Evolutionary conservation across 176 grass and related monocot species (phyloP).

Genomic region (Phyllostachys edulis): DNA sequence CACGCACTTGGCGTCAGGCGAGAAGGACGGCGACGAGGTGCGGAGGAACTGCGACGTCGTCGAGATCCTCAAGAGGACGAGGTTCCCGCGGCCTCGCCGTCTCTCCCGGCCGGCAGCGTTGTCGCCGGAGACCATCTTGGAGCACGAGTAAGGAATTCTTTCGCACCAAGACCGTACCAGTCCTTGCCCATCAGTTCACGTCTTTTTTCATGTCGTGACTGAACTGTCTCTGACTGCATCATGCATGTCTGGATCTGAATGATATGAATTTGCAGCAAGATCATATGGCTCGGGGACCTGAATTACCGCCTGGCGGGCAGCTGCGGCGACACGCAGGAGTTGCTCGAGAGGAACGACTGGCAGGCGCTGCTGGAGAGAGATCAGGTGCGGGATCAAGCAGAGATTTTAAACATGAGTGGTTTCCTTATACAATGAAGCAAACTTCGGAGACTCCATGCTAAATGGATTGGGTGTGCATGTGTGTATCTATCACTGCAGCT

Average conservation of each 20-base stretch:
- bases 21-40: conserved; percentile 85
- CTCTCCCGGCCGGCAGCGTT: background rate
- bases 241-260: background rate
- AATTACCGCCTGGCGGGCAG: conserved; percentile 63
- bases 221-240: background rate
- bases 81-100: conserved; percentile 38
- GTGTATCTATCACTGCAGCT: conserved; percentile 37
- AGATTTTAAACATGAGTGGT: background rate
- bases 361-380: conserved; percentile 60
- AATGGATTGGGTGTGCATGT: background rate
- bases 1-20: conserved; percentile 87
- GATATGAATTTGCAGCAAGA: conserved; percentile 48
- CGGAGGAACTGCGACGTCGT: conserved; percentile 70
- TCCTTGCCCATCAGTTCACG: background rate
- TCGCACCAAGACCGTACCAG: background rate
- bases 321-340: conserved; percentile 19
- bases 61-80: conserved; percentile 76
- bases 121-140: conserved; percentile 72
- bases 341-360: conserved; percentile 69
- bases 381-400: conserved; percentile 33
- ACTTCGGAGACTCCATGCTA: background rate
- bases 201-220: background rate
- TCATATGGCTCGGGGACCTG: conserved; percentile 87
- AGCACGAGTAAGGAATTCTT: conserved; percentile 64
- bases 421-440: background rate